Evolutionary conservation across 176 grass and related monocot genomes (phyloP), one percentile per base, ranked within the genome.

Genomic region (Secale cereale): DNA sequence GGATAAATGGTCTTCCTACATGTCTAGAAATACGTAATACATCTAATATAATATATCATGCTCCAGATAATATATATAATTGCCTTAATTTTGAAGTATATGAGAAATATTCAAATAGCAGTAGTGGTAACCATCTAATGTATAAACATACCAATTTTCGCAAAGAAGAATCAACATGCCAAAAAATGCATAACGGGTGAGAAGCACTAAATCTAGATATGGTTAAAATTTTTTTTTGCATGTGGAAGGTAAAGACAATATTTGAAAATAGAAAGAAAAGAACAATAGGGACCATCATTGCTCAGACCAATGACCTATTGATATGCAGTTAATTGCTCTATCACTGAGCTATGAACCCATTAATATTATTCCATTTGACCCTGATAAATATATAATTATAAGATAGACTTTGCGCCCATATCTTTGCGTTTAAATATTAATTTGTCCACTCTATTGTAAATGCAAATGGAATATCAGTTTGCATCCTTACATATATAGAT

Each of bases 291-390:
- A 88, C 93, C 93, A 96, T 92, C 88, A 89, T 76, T 89, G 91
- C 94, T 94, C 91, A 82, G 96, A 96, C 93, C 91, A 86, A 91
- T 94, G 97, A 96, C 93, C 91, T 92, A 86, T 92, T 96, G 90
- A 93, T 94, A 87, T 97, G 91, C 87, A 97, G 91, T 97, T 89
- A 94, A 92, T 86, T 97, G 89, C 85, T 97, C 87, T 97, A 87
- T 89, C 91, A 97, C 91, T 94, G 94, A 94, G 89, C 91, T 90
- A 94, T 97, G 87, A 85, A 92, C 91, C 87, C 94, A 3, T 50
- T 75, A 16, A 52, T 75, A 26, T 1, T 4, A 4, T 30, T 10
- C 0, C 28, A 1, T 30, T 75, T 52, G 25, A 15, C 43, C 8
- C 15, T 15, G 13, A 46, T 46, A 6, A 19, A 52, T 52, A 52